Evolutionary conservation across 768 basidiomycete genomes (phyloP).

Genomic region (Russula abietina): DNA sequence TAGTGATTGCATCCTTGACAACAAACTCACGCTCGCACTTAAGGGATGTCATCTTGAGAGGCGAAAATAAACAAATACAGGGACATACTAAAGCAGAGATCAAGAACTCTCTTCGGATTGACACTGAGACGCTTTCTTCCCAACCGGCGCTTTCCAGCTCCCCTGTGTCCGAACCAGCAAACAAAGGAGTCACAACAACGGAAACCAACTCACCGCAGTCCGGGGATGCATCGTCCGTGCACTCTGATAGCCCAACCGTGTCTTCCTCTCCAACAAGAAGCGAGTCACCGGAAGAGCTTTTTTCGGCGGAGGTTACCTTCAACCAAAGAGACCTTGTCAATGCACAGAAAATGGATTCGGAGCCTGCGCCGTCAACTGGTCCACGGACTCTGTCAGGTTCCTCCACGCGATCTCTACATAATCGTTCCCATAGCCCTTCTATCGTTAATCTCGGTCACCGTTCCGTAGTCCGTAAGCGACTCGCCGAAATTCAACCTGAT

Average conservation of each 20-base stretch:
- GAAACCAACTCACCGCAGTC: neutral
- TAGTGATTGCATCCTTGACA: neutral
- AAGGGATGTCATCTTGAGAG: constrained; percentile 56
- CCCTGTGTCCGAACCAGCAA: neutral
- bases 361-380: neutral
- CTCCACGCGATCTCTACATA: constrained; percentile 28
- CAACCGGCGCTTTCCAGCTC: neutral
- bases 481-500: constrained; percentile 48
- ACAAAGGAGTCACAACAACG: neutral
- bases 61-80: constrained; percentile 28
- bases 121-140: neutral
- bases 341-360: neutral
- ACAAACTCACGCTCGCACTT: neutral
- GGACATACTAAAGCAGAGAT: constrained; percentile 24
- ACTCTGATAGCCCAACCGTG: neutral
- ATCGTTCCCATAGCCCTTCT: constrained; percentile 47
- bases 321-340: neutral
- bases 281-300: too few relatives aligned
- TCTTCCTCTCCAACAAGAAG: neutral
- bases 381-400: neutral
- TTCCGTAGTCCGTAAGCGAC: constrained; percentile 61
- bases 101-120: constrained; percentile 26
- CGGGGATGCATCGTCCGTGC: neutral
- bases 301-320: neutral
- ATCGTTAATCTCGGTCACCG: constrained; percentile 53